Evolutionary conservation across 2,329 filamentous ascomycete species (phyloP), one percentile per base, ranked within the genome.

Genomic region (Pseudogymnoascus verrucosus): DNA sequence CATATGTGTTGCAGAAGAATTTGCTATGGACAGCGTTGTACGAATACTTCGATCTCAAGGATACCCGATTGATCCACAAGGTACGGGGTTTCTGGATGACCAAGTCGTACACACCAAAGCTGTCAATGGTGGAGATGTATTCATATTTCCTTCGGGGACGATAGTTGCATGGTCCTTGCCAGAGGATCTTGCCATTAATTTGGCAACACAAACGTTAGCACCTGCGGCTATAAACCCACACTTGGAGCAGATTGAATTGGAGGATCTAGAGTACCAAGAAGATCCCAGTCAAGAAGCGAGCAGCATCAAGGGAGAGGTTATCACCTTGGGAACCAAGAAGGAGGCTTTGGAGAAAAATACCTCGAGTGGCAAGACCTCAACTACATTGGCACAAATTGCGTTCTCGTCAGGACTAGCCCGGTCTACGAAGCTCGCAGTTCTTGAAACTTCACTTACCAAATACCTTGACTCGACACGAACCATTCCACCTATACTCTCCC

Each of bases 371-470:
- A 68, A 66, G 70, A 76, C 83, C 10, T 82, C 84, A 70, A 84
- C 80, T 1, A 90, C 93, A 1, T 82, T 97, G 12, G 92, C 93
- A 69, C 97, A 98, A 74, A 93, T 98, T 66, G 95, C 95, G 47
- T 98, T 98, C 75, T 97, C 93, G 0, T 97, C 92, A 0, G 93
- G 93, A 1, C 83, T 99, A 8, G 93, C 95, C 4, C 84, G 95
- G 62, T 95, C 89, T 71, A 97, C 95, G 5, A 98, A 98, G 75
- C 84, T 99, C 11, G 93, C 92, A 39, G 91, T 96, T 2, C 83
- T 99, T 21, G 95, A 99, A 76, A 89, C 86, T 61, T 84, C 91
- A 39, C 81, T 98, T 14, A 87, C 85, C 42, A 84, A 86, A 62
- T 98, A 98, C 76, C 93, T 98, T 70, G 86, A 92, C 70, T 91